These are phyloP conservation scores for Arthroderma sp. DNA, from an alignment of 2,329 filamentous ascomycete genomes.

Conservation along the genomic window DNA sequence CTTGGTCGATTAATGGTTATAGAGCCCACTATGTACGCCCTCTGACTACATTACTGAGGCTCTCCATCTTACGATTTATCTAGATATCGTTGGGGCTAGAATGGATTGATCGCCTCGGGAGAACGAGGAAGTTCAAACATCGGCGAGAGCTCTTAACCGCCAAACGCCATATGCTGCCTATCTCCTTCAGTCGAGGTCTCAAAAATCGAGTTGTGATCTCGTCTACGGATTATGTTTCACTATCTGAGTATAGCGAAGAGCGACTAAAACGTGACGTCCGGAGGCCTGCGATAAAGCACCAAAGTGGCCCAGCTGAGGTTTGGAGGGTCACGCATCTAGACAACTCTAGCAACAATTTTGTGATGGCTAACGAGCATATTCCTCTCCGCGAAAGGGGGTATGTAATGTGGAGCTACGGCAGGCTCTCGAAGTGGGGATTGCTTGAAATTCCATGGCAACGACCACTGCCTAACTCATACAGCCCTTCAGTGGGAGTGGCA, in stretches of 20 bases:
- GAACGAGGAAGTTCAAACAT: neutral
- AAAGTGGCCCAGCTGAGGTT: neutral
- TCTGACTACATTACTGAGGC: neutral
- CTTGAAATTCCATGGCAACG: neutral
- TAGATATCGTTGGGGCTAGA: neutral
- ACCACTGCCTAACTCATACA: neutral
- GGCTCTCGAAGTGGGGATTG: constrained; percentile 9
- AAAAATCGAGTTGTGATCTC: no score
- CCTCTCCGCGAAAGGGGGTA: constrained; percentile 9
- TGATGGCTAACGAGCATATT: neutral
- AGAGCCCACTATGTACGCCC: neutral
- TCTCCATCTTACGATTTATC: neutral
- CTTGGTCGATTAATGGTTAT: neutral
- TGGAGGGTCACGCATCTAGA: neutral
- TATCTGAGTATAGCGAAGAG: neutral
- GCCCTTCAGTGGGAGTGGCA: no score
- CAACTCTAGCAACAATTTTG: neutral
- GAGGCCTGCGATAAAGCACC: neutral
- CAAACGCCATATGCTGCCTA: no score
- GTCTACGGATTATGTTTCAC: neutral
- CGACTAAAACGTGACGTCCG: neutral
- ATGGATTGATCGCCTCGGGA: neutral
- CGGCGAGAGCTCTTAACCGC: neutral
- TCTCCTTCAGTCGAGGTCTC: no score
- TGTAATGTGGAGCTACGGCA: constrained; percentile 9